Conservation (phyloP, 768 basidiomycete genomes). For the Leccinum ochraceum region DNA sequence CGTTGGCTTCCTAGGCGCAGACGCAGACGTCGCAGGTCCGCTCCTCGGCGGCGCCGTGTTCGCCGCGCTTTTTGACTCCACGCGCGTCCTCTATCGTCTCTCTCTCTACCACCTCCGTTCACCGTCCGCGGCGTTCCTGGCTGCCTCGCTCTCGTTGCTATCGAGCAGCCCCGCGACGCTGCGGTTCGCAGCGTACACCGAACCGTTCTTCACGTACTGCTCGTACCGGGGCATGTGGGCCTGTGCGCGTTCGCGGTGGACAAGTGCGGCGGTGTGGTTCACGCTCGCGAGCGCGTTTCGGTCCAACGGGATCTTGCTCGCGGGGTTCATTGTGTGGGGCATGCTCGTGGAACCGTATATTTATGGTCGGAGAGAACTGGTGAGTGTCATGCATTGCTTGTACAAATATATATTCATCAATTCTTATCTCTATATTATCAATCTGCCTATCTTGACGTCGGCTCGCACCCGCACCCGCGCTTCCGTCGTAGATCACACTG, state of each 20-base stretch:
- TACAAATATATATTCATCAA: neutral
- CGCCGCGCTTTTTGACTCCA: slow-evolving; percentile 42
- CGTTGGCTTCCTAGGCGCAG: slow-evolving; percentile 1
- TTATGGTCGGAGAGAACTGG: slow-evolving; percentile 30
- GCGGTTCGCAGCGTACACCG: slow-evolving; percentile 72
- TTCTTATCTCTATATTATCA: neutral
- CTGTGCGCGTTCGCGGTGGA: slow-evolving; percentile 44
- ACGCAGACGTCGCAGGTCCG: slow-evolving; percentile 20
- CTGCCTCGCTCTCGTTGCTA: slow-evolving; percentile 69
- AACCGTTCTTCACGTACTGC: slow-evolving; percentile 83
- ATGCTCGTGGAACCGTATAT: slow-evolving; percentile 58
- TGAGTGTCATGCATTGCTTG: slow-evolving; percentile 18
- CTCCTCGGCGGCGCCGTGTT: slow-evolving; percentile 41
- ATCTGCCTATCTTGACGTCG: neutral
- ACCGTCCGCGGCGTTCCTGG: slow-evolving; percentile 57
- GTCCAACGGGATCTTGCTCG: slow-evolving; percentile 75
- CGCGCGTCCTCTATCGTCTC: slow-evolving; percentile 55
- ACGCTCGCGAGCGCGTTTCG: slow-evolving; percentile 64
- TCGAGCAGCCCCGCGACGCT: slow-evolving; percentile 79
- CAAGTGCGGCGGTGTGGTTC: slow-evolving; percentile 60
- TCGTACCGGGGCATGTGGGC: slow-evolving; percentile 58
- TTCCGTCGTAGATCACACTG: slow-evolving; percentile 34
- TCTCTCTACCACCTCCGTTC: slow-evolving; percentile 58
- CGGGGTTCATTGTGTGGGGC: slow-evolving; percentile 81
- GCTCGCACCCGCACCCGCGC: neutral